Evolutionary conservation across 306 rosid genomes (phyloP).

Genomic region (Styphnolobium japonicum): DNA sequence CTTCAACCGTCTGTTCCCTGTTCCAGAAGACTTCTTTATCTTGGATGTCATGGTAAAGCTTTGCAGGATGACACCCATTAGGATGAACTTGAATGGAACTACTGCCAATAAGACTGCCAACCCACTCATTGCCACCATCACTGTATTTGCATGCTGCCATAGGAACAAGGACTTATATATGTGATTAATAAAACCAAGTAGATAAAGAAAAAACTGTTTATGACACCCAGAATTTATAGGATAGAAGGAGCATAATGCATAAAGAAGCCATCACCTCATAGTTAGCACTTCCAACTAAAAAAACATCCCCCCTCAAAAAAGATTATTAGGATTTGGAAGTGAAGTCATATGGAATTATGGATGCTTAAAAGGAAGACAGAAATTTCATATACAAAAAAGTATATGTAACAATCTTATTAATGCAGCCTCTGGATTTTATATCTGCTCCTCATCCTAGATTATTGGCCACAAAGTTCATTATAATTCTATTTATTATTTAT

Average conservation of each 20-base stretch:
- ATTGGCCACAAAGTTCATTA: background rate
- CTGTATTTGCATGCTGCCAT: conserved; percentile 77
- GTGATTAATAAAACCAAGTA: background rate
- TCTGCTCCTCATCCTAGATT: background rate
- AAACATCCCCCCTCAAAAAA: background rate
- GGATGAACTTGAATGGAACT: conserved; percentile 59
- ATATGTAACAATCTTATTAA: background rate
- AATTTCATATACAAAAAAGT: background rate
- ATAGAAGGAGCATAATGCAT: background rate
- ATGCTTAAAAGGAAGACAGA: background rate
- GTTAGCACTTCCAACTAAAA: background rate
- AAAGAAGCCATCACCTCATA: background rate
- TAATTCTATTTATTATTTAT: background rate
- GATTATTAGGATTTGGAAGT: background rate
- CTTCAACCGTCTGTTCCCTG: conserved; percentile 62
- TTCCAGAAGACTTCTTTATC: conserved; percentile 30
- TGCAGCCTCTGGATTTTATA: background rate
- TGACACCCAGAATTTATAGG: background rate
- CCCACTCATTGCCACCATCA: conserved; percentile 52
- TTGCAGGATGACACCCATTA: conserved; percentile 55
- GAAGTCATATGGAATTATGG: background rate
- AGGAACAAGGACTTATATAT: background rate
- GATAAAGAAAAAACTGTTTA: background rate
- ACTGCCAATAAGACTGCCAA: conserved; percentile 55
- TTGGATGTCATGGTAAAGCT: conserved; percentile 45